phyloP scores from a whole-genome alignment of 768 basidiomycete species.

The Podaxis sp. region DNA sequence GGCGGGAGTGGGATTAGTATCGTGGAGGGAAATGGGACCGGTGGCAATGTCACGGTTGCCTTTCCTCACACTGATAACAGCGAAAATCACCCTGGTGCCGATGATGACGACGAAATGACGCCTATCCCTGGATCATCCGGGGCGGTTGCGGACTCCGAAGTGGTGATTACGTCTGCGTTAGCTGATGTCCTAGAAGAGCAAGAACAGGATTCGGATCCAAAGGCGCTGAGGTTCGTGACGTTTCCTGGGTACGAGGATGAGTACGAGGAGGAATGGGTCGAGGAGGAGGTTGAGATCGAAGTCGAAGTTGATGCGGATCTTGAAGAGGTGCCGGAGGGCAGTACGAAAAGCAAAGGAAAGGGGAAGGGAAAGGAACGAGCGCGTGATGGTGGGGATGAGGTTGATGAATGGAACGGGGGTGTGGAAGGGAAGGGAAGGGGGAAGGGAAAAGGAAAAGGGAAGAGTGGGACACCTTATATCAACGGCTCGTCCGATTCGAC shows the following conservation, averaged over 20 bases:
- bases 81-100: neutral
- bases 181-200: neutral
- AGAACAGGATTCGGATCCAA: conserved; percentile 2
- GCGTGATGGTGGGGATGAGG: conserved; percentile 1
- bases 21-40: neutral
- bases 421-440: neutral
- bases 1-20: neutral
- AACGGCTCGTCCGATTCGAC: neutral
- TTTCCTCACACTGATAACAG: neutral
- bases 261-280: conserved; percentile 11
- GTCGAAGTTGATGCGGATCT: neutral
- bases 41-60: neutral
- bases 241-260: conserved; percentile 10
- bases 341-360: conserved; percentile 1
- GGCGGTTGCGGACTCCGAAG: neutral
- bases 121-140: neutral
- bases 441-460: neutral
- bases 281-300: conserved; percentile 8
- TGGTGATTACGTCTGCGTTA: neutral
- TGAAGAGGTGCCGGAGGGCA: neutral
- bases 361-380: conserved; percentile 1
- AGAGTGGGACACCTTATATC: neutral
- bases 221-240: conserved; percentile 9
- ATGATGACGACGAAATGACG: neutral
- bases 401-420: neutral